Conservation (phyloP, 1,284 basidiomycete species). For the Moniliella sp. region DNA sequence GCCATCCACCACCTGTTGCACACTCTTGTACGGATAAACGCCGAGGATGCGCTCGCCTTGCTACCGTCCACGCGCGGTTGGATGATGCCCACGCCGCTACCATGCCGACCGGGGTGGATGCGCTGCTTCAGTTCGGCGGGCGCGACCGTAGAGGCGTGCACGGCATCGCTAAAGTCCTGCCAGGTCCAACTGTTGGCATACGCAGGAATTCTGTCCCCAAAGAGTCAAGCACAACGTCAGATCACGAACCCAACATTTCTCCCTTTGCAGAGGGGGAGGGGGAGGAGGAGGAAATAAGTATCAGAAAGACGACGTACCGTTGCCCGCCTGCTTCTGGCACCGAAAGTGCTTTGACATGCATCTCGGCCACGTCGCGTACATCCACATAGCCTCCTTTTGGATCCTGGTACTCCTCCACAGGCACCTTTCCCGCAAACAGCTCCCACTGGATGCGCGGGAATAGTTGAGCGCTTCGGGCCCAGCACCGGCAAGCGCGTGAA, state of each 20-base stretch:
- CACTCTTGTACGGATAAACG: conserved; percentile 37
- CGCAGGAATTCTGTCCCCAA: no score
- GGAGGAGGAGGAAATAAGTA: no score
- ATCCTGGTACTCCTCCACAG: conserved; percentile 9
- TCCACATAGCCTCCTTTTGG: conserved; percentile 41
- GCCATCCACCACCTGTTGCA: conserved; percentile 34
- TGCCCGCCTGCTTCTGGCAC: conserved; percentile 44
- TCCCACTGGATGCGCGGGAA: conserved; percentile 36
- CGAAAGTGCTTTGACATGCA: conserved; percentile 42
- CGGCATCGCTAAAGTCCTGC: conserved; percentile 14
- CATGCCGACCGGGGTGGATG: conserved; percentile 13
- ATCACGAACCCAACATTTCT: no score
- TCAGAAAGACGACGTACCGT: no score
- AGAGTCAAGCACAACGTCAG: no score
- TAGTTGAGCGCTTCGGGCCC: conserved; percentile 44
- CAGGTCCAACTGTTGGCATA: conserved; percentile 10
- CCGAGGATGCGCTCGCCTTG: conserved; percentile 39
- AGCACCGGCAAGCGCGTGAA: conserved; percentile 40
- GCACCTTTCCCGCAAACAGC: conserved; percentile 35
- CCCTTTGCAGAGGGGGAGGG: no score
- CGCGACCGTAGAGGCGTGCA: conserved; percentile 10
- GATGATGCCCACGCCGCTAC: conserved; percentile 7
- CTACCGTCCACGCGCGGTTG: conserved; percentile 19
- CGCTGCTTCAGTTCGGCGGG: conserved; percentile 15
- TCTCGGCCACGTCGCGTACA: conserved; percentile 45